Percentiles rank a stretch among this genome's conserved stretches.
Conservation (phyloP, 2,329 filamentous ascomycete species). For the Aspergillus quadricinctus region DNA sequence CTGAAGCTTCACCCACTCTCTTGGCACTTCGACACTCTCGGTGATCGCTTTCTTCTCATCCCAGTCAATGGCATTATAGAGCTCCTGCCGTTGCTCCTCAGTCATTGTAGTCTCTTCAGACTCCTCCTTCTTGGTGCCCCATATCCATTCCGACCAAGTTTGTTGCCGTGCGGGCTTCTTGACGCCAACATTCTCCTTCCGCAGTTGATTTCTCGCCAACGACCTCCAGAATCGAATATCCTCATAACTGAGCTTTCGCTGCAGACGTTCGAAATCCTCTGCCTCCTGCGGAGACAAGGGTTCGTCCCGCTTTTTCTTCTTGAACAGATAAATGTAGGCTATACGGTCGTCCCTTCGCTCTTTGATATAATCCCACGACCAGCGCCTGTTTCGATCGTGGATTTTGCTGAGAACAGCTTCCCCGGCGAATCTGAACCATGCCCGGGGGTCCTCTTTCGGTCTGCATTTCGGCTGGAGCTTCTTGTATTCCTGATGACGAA, state of each 20-base stretch:
- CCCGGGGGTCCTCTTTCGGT: conserved; percentile 83
- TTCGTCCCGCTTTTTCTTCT: conserved; percentile 78
- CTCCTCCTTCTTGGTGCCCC: conserved; percentile 72
- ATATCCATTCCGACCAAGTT: conserved; percentile 88
- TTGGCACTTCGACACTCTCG: conserved; percentile 81
- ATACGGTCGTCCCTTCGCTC: conserved; percentile 86
- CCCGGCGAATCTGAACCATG: conserved; percentile 89
- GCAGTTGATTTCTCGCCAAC: conserved; percentile 84
- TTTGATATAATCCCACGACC: conserved; percentile 95
- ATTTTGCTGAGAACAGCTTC: conserved; percentile 89
- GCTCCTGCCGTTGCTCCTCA: conserved; percentile 90
- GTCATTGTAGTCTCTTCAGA: conserved; percentile 82
- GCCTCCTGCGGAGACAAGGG: conserved; percentile 64
- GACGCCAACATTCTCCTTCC: conserved; percentile 90
- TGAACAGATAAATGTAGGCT: conserved; percentile 90
- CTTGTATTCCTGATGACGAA: conserved; percentile 95
- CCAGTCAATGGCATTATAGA: conserved; percentile 98
- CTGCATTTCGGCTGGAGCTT: conserved; percentile 79
- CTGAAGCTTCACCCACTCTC: conserved; percentile 88
- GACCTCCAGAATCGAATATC: conserved; percentile 97
- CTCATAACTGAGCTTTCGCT: conserved; percentile 87
- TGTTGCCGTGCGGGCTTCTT: conserved; percentile 69
- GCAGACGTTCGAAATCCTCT: conserved; percentile 69
- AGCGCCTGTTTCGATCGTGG: conserved; percentile 84
- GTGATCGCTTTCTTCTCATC: conserved; percentile 89